Base-by-base conservation (phyloP, 208 protist genomes). In the Leishmania martiniquensis region DNA sequence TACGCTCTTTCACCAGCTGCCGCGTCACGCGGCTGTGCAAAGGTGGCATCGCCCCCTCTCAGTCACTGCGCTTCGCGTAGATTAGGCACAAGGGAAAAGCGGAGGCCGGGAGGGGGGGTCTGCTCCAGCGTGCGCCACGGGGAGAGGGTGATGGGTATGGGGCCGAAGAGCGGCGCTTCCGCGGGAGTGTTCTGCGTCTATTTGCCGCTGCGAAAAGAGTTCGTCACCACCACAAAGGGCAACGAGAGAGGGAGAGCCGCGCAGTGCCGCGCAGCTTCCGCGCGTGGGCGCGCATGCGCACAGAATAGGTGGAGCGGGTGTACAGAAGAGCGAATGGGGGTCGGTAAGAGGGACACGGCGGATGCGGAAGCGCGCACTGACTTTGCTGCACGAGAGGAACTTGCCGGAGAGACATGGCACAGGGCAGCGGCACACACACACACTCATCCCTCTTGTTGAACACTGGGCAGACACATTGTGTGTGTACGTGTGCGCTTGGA, bases 11-110 rank as follows among this genome's bases (percentile, higher is more conserved):
- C 59, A 93, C 90, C 1, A 95, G 79, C 70, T 87, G 78, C 39
- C 93, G 89, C 59, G 90, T 97, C 12, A 74, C 93, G 32, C 85
- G 76, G 62, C 91, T 95, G 72, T 93, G 82, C 6, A 97, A 82
- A 44, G 93, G 93, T 29, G 93, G 93, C 93, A 97, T 97, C 47
- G 47, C 44, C 25, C 25, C 42, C 42, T 3, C 22, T 63, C 44
- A 22, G 12, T 69, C 9, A 22, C 9, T 69, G 22, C 25, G 15
- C 7, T 69, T 69, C 3, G 22, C 51, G 42, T 1, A 6, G 42
- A 49, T 17, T 29, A 7, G 9, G 9, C 42, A 47, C 17, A n/a
- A 32, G 1, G 7, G 15, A 34, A 22, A 42, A 12, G 29, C 29
- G 39, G n/a, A 15, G n/a, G n/a, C n/a, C n/a, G n/a, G n/a, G n/a